Conservation (phyloP, 2,329 filamentous ascomycete species). For the Colletotrichum agaves region DNA sequence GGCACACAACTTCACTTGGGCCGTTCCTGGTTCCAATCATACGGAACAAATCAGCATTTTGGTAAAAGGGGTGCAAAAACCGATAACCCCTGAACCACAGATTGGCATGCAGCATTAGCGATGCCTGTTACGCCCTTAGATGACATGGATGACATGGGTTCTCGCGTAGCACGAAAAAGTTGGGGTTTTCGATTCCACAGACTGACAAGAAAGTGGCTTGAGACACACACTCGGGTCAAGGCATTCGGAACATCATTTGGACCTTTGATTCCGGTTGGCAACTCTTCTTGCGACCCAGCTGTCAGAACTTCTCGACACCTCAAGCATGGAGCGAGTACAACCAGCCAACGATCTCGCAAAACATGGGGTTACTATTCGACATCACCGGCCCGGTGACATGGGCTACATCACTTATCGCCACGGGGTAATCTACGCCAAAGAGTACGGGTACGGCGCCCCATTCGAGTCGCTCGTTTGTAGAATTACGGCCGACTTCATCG, state of each 20-base stretch:
- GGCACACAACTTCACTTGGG: no score
- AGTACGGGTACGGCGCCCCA: constrained; percentile 35
- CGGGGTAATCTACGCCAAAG: constrained; percentile 39
- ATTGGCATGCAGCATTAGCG: constrained; percentile 4
- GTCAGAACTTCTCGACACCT: no score
- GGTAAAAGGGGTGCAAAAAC: no score
- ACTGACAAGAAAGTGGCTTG: no score
- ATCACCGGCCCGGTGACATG: constrained; percentile 41
- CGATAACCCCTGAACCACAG: background rate
- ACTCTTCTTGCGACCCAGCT: no score
- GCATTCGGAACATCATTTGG: no score
- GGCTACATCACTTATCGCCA: constrained; percentile 43
- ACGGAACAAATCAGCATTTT: no score
- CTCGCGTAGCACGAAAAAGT: background rate
- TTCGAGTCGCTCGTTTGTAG: constrained; percentile 41
- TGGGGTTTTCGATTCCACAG: background rate
- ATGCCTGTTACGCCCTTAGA: background rate
- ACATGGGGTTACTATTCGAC: constrained; percentile 17
- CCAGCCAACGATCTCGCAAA: background rate
- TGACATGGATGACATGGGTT: background rate
- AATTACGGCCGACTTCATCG: constrained; percentile 42
- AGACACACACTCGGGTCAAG: background rate
- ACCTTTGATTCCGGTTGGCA: no score
- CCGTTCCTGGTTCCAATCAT: no score
- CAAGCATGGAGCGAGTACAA: background rate